Conservation (phyloP, 192 early-diverging fungal genomes). For the Linderina pennispora region DNA sequence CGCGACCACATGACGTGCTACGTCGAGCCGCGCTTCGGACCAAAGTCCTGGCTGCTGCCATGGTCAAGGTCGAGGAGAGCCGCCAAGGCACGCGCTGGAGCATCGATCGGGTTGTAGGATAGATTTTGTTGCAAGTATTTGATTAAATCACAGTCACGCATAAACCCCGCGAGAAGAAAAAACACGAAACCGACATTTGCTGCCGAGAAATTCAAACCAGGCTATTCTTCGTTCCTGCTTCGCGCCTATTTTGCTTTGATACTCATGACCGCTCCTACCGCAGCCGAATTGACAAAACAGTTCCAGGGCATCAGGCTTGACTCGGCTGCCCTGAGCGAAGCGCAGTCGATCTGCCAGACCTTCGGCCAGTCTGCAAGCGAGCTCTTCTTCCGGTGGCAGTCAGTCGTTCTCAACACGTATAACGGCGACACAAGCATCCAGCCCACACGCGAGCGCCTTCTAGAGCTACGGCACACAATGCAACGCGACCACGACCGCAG, state of each 20-base stretch:
- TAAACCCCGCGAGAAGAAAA: neutral
- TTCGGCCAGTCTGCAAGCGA: constrained; percentile 30
- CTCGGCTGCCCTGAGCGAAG: constrained; percentile 31
- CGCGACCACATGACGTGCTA: constrained; percentile 49
- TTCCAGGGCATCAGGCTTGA: constrained; percentile 29
- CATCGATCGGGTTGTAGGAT: constrained; percentile 45
- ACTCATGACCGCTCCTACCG: constrained; percentile 13
- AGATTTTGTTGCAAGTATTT: neutral
- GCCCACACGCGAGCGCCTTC: constrained; percentile 41
- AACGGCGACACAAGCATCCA: constrained; percentile 24
- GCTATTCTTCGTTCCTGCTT: no score
- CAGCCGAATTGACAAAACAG: constrained; percentile 23
- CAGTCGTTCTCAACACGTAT: constrained; percentile 33
- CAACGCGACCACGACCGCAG: constrained; percentile 33
- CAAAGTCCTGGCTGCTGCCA: constrained; percentile 65
- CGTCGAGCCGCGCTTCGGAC: constrained; percentile 66
- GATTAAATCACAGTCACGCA: no score
- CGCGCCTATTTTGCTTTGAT: constrained; percentile 1
- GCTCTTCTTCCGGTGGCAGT: constrained; percentile 44
- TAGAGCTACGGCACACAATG: constrained; percentile 22
- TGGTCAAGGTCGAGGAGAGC: constrained; percentile 57
- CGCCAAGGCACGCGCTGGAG: constrained; percentile 59
- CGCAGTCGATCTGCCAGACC: constrained; percentile 38
- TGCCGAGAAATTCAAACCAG: no score
- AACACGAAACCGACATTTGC: no score